Evolutionary conservation across 345 rosid genomes (phyloP).

Genomic region (Hibiscus syriacus): DNA sequence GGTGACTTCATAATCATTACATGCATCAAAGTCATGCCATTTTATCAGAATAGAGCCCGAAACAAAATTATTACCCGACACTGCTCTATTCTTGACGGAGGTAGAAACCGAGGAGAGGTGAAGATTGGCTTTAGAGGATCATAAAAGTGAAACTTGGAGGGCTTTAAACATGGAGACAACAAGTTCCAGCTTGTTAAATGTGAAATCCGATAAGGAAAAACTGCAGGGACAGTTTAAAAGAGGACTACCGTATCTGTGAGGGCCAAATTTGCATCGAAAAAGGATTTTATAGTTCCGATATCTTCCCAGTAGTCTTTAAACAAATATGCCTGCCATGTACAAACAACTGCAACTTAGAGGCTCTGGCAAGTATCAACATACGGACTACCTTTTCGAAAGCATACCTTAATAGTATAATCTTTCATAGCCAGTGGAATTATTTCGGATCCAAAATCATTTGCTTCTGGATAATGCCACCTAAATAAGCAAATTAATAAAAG

Average conservation of each 20-base stretch:
- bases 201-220: constrained; percentile 1
- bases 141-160: constrained; percentile 72
- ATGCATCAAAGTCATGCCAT: neutral
- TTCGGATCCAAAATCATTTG: constrained; percentile 89
- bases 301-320: constrained; percentile 82
- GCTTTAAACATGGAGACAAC: constrained; percentile 25
- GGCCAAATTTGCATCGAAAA: constrained; percentile 79
- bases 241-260: constrained; percentile 60
- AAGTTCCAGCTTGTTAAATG: neutral
- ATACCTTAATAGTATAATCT: constrained; percentile 66
- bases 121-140: constrained; percentile 74
- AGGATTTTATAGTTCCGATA: constrained; percentile 78
- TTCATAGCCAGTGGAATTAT: constrained; percentile 56
- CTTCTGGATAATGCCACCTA: constrained; percentile 53
- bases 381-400: neutral
- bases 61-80: constrained; percentile 38
- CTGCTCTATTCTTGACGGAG: constrained; percentile 67
- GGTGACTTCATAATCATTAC: constrained; percentile 4
- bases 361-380: constrained; percentile 1
- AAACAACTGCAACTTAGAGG: neutral
- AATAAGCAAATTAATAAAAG: neutral
- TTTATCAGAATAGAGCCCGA: neutral
- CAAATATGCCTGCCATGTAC: constrained; percentile 44
- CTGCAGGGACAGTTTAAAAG: neutral
- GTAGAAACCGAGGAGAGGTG: constrained; percentile 73